Conservation (phyloP, 2,329 filamentous ascomycete genomes). For the Colletotrichum cuscutae region DNA sequence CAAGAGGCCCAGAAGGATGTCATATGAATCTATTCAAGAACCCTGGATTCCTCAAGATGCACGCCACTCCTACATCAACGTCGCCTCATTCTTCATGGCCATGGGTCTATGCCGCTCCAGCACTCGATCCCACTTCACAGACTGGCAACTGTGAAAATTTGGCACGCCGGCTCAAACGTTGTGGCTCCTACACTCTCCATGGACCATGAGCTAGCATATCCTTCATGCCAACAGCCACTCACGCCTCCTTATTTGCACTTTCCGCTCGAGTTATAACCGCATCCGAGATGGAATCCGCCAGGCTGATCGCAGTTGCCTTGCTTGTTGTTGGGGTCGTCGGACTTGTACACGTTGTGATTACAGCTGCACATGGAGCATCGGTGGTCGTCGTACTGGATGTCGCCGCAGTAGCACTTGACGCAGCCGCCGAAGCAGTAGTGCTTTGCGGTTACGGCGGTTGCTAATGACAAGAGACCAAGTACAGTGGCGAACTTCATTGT, state of each 20-base stretch:
- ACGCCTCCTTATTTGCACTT: not conserved
- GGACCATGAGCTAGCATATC: not conserved
- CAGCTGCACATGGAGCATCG: not conserved
- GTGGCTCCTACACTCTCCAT: too few relatives aligned
- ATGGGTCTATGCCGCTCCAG: too few relatives aligned
- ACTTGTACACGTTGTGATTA: not conserved
- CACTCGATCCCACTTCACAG: not conserved
- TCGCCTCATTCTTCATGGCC: not conserved
- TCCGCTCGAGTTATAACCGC: not conserved
- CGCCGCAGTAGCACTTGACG: slow-evolving; percentile 5
- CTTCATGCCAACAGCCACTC: not conserved
- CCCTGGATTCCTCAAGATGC: too few relatives aligned
- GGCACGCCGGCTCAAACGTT: too few relatives aligned
- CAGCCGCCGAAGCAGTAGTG: not conserved
- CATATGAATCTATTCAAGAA: too few relatives aligned
- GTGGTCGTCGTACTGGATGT: not conserved
- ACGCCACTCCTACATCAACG: too few relatives aligned
- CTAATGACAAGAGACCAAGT: not conserved
- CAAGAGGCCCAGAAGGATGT: too few relatives aligned
- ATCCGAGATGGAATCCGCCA: not conserved
- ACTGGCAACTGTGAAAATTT: not conserved
- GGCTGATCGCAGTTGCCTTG: slow-evolving; percentile 6
- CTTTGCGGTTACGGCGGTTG: not conserved
- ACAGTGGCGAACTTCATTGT: not conserved
- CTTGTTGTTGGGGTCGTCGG: not conserved